Conservation (phyloP, 495 filamentous ascomycete species). For the Neurospora sp. region DNA sequence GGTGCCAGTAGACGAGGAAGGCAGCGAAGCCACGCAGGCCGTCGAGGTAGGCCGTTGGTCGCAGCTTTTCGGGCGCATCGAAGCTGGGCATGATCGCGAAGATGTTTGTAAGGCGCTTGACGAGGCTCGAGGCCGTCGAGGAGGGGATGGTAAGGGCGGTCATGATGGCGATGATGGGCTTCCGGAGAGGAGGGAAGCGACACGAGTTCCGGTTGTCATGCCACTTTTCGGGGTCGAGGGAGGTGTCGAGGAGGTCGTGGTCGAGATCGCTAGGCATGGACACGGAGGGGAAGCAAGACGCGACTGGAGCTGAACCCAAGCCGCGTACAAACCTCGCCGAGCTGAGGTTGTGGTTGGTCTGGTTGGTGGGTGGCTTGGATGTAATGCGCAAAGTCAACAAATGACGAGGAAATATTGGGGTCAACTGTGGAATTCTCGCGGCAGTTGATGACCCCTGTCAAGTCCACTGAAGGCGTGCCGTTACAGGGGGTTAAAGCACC, state of each 20-base stretch:
- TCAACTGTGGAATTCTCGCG: not conserved
- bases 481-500: not conserved
- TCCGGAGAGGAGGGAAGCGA: not conserved
- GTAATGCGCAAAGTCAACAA: not conserved
- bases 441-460: not conserved
- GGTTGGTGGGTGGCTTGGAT: not conserved
- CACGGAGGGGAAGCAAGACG: not conserved
- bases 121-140: not conserved
- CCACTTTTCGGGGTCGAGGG: not conserved
- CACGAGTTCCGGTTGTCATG: not conserved
- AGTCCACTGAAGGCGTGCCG: not conserved
- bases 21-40: conserved; percentile 38
- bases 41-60: conserved; percentile 36
- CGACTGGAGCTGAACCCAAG: not conserved
- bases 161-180: not conserved
- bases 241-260: not conserved
- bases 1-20: conserved; percentile 38
- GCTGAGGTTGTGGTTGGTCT: not conserved
- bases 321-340: not conserved
- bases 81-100: not conserved
- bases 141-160: not conserved
- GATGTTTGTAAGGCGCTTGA: not conserved
- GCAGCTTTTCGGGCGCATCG: conserved; percentile 11
- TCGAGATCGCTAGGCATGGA: not conserved
- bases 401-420: not conserved